Evolutionary conservation across 768 basidiomycete genomes (phyloP), one percentile per base, ranked within the genome.

Genomic region (Auricularia heimuer): DNA sequence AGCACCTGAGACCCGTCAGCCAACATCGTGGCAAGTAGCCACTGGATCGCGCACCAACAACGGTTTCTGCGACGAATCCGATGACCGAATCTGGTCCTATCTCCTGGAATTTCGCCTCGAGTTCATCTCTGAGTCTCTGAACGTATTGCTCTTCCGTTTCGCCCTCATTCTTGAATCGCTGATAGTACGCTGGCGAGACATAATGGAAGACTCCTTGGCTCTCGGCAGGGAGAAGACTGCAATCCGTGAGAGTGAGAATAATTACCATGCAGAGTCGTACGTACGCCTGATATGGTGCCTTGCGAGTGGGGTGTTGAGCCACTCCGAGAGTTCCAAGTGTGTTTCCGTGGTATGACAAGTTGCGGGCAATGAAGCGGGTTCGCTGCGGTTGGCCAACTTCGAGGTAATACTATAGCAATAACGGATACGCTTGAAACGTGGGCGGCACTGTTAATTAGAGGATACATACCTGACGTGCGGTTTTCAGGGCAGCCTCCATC

Each of bases 331-430:
- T 88, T 42, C 79, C 81, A 34, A 92, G 69, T 2, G 90, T 90
- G 71, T 93, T 94, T 1, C 93, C 94, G 71, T 95, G 93, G 76
- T 85, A 96, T 2, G 89, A 90, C 42, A 92, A 76, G 37, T 86
- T 73, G 10, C 92, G 82, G 34, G 83, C 90, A 68, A 96, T 92
- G 71, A 88, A 93, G 69, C 92, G 89, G 64, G 68, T 85, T 63
- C 93, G 84, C 69, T 88, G 75, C 0, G 82, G 78, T 72, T 94
- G 89, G 2, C 84, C 83, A 0, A 78, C 84, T 70, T 92, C 90
- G 16, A 80, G 77, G 68, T 80, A 90, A 72, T 91, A 92, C 86
- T 91, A 68, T 33, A 18, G 11, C 62, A 18, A 39, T 56, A 3
- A 37, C 51, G 36, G 58, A 3, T 56, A 34, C 8, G 62, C 66